A percentile compares a stretch with the other conserved stretches of the same genome.
Conservation (phyloP, 2,329 filamentous ascomycete genomes). For the Pseudogymnoascus sp. region DNA sequence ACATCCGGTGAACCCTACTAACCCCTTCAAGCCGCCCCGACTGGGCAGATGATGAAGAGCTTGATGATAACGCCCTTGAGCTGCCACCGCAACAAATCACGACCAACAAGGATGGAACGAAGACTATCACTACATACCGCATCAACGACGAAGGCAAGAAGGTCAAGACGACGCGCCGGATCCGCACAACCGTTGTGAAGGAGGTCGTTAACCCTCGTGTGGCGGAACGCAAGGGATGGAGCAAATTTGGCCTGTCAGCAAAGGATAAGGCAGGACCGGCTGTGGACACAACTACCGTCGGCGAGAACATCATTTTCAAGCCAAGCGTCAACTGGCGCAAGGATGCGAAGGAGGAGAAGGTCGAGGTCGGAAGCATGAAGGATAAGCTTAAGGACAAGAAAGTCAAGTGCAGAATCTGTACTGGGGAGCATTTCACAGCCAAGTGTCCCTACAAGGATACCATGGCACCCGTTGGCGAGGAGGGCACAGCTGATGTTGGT, state of each 20-base stretch:
- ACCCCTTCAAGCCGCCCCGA: conserved; percentile 38
- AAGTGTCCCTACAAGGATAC: conserved; percentile 99
- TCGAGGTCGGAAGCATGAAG: conserved; percentile 66
- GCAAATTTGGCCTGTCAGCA: conserved; percentile 85
- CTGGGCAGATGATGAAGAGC: conserved; percentile 88
- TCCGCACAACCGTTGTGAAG: conserved; percentile 84
- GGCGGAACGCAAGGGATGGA: conserved; percentile 85
- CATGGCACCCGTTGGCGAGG: conserved; percentile 78
- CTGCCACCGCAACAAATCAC: conserved; percentile 84
- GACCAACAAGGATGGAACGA: conserved; percentile 96
- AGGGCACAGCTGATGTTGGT: conserved; percentile 43
- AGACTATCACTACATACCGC: conserved; percentile 84
- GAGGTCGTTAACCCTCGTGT: conserved; percentile 95
- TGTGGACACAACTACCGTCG: conserved; percentile 82
- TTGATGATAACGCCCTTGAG: conserved; percentile 65
- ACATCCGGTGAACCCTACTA: conserved; percentile 11
- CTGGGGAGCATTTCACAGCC: conserved; percentile 97
- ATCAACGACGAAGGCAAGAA: conserved; percentile 92
- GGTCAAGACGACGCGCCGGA: conserved; percentile 93
- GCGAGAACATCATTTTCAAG: conserved; percentile 97
- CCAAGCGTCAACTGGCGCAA: conserved; percentile 91
- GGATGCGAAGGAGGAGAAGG: conserved; percentile 73
- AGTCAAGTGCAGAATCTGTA: conserved; percentile 99
- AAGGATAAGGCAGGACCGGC: conserved; percentile 78
- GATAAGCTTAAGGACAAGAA: conserved; percentile 95